Evolutionary conservation across 2,329 filamentous ascomycete species (phyloP).

Genomic region (Talaromyces verruculosus): DNA sequence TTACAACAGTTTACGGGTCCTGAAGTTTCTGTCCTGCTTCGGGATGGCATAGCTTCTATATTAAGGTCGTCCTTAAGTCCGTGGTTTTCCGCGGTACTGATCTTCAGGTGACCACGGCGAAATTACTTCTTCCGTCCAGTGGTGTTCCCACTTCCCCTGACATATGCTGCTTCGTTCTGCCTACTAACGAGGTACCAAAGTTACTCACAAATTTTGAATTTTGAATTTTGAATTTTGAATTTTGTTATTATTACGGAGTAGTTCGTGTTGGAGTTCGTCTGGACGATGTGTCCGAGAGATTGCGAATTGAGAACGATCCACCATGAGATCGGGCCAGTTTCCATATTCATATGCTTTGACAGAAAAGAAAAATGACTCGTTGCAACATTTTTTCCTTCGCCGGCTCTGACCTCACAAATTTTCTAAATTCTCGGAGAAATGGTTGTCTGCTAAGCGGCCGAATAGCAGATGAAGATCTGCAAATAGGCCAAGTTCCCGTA

Average conservation of each 20-base stretch:
- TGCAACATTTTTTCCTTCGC: background rate
- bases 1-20: background rate
- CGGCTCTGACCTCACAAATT: background rate
- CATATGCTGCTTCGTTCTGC: background rate
- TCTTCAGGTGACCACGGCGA: slow-evolving; percentile 9
- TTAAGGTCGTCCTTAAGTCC: background rate
- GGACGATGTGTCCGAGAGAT: background rate
- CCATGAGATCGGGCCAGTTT: background rate
- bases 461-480: slow-evolving; percentile 8
- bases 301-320: background rate
- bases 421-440: background rate
- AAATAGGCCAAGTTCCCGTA: background rate
- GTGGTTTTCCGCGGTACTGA: background rate
- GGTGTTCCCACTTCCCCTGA: slow-evolving; percentile 6
- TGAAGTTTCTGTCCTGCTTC: background rate
- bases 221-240: background rate
- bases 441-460: background rate
- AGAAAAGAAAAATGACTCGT: background rate
- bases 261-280: background rate
- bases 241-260: background rate
- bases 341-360: background rate
- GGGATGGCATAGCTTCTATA: background rate
- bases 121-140: background rate
- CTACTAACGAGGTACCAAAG: background rate
- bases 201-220: background rate